These are phyloP conservation scores for Herpetospermum pedunculosum DNA, from an alignment of 306 rosid species.

Conservation along the genomic window DNA sequence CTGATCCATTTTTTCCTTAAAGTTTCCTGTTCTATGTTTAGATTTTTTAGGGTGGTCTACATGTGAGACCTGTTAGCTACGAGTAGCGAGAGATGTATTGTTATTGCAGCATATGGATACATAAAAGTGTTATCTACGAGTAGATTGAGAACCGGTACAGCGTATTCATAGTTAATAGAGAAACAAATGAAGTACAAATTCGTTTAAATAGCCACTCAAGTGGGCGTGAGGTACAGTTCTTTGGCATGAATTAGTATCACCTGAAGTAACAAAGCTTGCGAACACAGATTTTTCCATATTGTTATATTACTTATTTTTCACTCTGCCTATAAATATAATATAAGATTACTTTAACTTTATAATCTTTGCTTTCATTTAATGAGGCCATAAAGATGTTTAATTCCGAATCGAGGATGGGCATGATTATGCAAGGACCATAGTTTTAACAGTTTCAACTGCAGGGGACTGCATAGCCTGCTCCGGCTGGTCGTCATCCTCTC, in stretches of 20 bases:
- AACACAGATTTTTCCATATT: background rate
- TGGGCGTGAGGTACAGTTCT: background rate
- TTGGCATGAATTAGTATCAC: background rate
- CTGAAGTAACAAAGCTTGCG: background rate
- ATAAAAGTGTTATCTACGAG: background rate
- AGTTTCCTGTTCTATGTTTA: background rate
- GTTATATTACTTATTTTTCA: background rate
- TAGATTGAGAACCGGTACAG: background rate
- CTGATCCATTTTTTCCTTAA: background rate
- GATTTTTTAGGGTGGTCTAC: background rate
- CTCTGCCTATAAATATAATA: background rate
- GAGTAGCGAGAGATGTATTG: background rate
- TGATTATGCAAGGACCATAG: conserved; percentile 23
- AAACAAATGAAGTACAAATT: background rate
- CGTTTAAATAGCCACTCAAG: background rate
- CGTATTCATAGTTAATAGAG: background rate
- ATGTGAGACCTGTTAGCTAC: background rate
- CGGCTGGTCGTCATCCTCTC: conserved; percentile 11
- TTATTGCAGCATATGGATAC: too few species aligned
- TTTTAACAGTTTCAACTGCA: conserved; percentile 31
- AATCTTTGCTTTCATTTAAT: background rate
- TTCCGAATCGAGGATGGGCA: background rate
- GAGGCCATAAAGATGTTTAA: background rate
- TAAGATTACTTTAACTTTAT: background rate
- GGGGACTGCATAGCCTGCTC: conserved; percentile 24